Conservation (phyloP, 192 early-diverging fungal genomes). For the Ambispora gerdemannii region DNA sequence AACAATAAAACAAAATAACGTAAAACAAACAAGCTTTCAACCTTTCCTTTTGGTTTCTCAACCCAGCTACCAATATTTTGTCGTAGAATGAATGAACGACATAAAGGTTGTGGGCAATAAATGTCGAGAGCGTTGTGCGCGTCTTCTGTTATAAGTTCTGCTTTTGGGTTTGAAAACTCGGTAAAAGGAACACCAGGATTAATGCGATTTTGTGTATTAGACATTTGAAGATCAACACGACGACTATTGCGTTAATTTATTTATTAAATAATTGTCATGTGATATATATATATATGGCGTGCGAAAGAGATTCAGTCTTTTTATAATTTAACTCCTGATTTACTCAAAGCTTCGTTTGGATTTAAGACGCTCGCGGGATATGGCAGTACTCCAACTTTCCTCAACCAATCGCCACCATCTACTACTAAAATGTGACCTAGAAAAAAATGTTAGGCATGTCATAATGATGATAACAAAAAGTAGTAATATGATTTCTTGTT, state of each 20-base stretch:
- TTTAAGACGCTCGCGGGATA: slow-evolving; percentile 22
- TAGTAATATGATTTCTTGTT: too few relatives aligned
- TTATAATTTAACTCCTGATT: too few relatives aligned
- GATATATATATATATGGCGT: too few relatives aligned
- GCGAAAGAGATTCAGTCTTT: too few relatives aligned
- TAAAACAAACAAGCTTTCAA: neutral
- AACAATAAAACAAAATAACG: neutral
- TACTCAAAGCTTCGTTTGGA: too few relatives aligned
- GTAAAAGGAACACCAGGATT: neutral
- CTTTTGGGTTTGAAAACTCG: neutral
- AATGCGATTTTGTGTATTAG: neutral
- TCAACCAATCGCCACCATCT: slow-evolving; percentile 59
- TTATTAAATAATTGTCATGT: too few relatives aligned
- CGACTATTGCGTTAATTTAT: too few relatives aligned
- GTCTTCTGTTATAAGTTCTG: slow-evolving; percentile 7
- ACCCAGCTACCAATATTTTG: slow-evolving; percentile 42
- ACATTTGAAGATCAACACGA: too few relatives aligned
- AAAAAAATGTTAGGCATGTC: too few relatives aligned
- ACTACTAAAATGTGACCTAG: slow-evolving; percentile 52
- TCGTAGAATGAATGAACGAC: slow-evolving; percentile 47
- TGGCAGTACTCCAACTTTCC: slow-evolving; percentile 1
- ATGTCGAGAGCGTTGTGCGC: slow-evolving; percentile 43
- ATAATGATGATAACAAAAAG: too few relatives aligned
- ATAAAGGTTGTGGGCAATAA: slow-evolving; percentile 50
- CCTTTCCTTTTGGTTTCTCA: slow-evolving; percentile 44